phyloP scores from a whole-genome alignment of 2,329 filamentous ascomycete genomes.

The Nemania sp. region DNA sequence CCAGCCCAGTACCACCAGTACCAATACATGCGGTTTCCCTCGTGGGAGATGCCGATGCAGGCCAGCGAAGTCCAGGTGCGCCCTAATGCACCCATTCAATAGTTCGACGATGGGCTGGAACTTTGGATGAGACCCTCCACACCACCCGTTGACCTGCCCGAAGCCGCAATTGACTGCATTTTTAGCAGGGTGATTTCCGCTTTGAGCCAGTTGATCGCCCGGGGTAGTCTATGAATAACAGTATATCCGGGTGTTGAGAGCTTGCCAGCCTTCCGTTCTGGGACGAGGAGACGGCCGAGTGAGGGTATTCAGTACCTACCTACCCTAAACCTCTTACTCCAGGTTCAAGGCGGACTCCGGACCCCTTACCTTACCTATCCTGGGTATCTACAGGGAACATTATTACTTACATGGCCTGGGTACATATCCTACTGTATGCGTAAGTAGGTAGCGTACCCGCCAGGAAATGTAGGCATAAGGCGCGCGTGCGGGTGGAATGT shows the following conservation, averaged over 20 bases:
- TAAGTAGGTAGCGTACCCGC: no score
- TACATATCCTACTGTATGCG: neutral
- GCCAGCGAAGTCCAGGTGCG: constrained; percentile 35
- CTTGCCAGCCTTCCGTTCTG: neutral
- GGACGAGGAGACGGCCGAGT: neutral
- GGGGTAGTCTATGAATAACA: constrained; percentile 31
- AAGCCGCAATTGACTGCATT: constrained; percentile 34
- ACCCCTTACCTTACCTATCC: neutral
- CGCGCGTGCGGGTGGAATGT: constrained; percentile 22
- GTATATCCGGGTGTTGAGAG: constrained; percentile 17
- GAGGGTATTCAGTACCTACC: no score
- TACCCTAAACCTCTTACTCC: neutral
- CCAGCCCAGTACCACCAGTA: neutral
- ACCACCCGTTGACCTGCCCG: constrained; percentile 36
- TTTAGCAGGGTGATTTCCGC: constrained; percentile 23
- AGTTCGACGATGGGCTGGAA: constrained; percentile 42
- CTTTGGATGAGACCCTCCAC: constrained; percentile 37
- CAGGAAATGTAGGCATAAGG: neutral
- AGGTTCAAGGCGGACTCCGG: neutral
- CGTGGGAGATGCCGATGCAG: constrained; percentile 41
- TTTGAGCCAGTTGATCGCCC: constrained; percentile 24
- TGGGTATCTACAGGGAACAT: neutral
- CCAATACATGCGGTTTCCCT: constrained; percentile 23
- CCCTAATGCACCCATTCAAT: constrained; percentile 45
- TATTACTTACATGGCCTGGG: neutral